Evolutionary conservation across 495 filamentous ascomycete species (phyloP), one percentile per base, ranked within the genome.

Genomic region (Achaetomiella virescens): DNA sequence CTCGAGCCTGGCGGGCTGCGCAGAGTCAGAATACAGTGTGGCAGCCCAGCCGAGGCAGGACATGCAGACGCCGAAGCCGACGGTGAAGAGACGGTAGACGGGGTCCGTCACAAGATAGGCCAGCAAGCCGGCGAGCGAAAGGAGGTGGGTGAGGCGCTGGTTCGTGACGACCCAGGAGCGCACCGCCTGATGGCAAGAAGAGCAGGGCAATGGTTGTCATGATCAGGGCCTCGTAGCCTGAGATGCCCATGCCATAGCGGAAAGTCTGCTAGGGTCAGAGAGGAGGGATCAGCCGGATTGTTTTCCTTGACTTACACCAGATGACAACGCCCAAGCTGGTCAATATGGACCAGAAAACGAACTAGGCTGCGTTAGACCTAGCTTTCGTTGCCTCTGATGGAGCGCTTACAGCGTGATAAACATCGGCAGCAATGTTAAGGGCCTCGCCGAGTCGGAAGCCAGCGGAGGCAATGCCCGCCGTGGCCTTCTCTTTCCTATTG

Each of bases 201-300:
- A 21, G 91, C 74, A 0, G 95, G 6, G 90, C 87, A 48, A 90
- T 64, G n/a, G 87, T 91, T 58, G 79, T 79, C 80, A 96, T 83
- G 68, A 99, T 83, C 57, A 92, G 77, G 24, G 85, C 85, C 72
- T 99, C 95, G 60, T 95, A 97, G 53, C 95, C 95, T 8, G 95
- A 99, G 57, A 99, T 91, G 54, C 95, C 95, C 95, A 99, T 97
- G 84, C 95, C 95, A 99, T n/a, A 99, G 81, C 15, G 93, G 93
- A 66, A 99, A 99, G 67, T 95, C 88, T 91, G 58, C 2, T 4
- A n/a, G 33, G 42, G 46, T 37, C 46, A 42, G 14, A 1, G 20
- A 15, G 7, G 17, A 11, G 40, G 29, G 38, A 25, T 31, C 7
- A 7, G n/a, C 27, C n/a, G n/a, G n/a, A n/a, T n/a, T n/a, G n/a